phyloP scores from a whole-genome alignment of 768 basidiomycete species.

The Psilocybe cubensis region DNA sequence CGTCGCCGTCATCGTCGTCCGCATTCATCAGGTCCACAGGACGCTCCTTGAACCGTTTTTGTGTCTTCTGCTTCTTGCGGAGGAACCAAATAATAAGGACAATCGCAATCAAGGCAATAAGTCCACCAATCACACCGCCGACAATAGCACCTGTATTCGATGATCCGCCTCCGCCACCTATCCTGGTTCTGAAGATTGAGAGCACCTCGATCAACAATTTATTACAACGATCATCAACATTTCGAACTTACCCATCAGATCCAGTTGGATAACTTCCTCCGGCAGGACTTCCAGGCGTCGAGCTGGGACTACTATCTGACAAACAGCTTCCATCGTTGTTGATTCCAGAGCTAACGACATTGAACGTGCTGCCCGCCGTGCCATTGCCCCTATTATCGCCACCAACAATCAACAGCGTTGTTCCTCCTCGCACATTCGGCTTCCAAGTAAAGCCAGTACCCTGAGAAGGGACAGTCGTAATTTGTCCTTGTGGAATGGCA shows the following conservation, averaged over 20 bases:
- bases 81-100: constrained; percentile 52
- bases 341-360: constrained; percentile 56
- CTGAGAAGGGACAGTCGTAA: constrained; percentile 45
- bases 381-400: constrained; percentile 73
- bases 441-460: constrained; percentile 76
- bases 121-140: constrained; percentile 63
- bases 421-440: constrained; percentile 64
- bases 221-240: not conserved
- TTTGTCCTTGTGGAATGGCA: constrained; percentile 51
- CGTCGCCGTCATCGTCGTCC: constrained; percentile 58
- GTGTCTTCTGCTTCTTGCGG: constrained; percentile 45
- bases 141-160: constrained; percentile 54
- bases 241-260: constrained; percentile 31
- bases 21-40: constrained; percentile 70
- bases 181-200: constrained; percentile 13
- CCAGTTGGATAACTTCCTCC: constrained; percentile 73
- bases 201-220: not conserved
- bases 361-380: constrained; percentile 63
- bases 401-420: constrained; percentile 66
- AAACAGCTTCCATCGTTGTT: constrained; percentile 59
- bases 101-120: constrained; percentile 43
- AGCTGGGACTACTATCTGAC: constrained; percentile 65
- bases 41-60: constrained; percentile 50
- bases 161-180: constrained; percentile 25
- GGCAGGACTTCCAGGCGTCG: constrained; percentile 76